Base-by-base conservation (phyloP, 2,329 filamentous ascomycete genomes). In the Trichoderma arundinaceum region DNA sequence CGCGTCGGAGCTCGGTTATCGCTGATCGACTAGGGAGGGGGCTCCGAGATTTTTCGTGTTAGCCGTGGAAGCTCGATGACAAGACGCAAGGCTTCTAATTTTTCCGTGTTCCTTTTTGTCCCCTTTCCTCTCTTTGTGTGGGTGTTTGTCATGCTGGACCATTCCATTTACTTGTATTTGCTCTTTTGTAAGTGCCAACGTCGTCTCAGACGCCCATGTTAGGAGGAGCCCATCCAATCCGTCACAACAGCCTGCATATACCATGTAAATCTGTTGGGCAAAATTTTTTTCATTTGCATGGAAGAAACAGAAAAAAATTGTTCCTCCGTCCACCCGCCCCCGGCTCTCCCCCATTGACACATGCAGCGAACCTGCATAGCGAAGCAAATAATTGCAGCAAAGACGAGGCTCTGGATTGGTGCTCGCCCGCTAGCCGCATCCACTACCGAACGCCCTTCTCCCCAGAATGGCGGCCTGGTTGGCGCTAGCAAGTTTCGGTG, bases 401-500 rank as follows among this genome's bases (percentile, higher is more conserved):
- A 17, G 5, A 44, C 56, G 38, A 44, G 51, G 32, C 39, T 10
- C 46, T 62, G 62, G 52, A 52, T 64, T 64, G 58, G 58, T 49
- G 44, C 44, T 19, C 17, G 8, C 1, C 13, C 9, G 4, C 32
- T 64, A 58, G 51, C 52, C 52, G 52, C 62, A 57, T 38, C 52
- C 52, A 64, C 52, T 46, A 39, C 52, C 51, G 15, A 64, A 51
- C 4, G 22, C 22, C 2, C 22, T 28, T 28, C 22, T 28, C 44
- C 52, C 62, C 59, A 62, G 59, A 62, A 62, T 32, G 48, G 59
- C 62, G 62, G 41, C 35, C 41, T 19, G 59, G 52, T 58, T 64
- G 62, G 62, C 41, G 43, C 62, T 64, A 64, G 52, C 41, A 15
- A 9, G 7, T 28, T 28, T 28, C 22, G 2, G 22, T 28, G 22